These are phyloP conservation scores for Saccharomyces hybrid DNA, from an alignment of 1,139 yeast species.

Conservation along the genomic window DNA sequence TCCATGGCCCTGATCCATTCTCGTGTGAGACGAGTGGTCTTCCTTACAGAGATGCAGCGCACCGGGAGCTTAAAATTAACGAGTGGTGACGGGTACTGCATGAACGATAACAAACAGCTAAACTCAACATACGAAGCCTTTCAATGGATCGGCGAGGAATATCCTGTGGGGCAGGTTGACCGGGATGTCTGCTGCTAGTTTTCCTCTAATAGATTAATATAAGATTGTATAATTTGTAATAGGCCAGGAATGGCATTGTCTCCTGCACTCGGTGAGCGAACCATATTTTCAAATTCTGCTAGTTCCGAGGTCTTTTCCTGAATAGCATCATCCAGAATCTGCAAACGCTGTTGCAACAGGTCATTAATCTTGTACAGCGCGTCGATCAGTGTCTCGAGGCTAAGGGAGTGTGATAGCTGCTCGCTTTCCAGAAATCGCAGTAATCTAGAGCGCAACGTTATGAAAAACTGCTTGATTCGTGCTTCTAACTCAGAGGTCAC, in stretches of 20 bases:
- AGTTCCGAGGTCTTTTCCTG: neutral
- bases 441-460: neutral
- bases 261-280: neutral
- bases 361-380: neutral
- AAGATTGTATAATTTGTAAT: neutral
- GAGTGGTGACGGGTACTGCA: slow-evolving; percentile 60
- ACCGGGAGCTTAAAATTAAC: slow-evolving; percentile 52
- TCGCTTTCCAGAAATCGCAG: neutral
- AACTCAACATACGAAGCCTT: slow-evolving; percentile 80
- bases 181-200: slow-evolving; percentile 20
- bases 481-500: neutral
- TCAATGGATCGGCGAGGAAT: slow-evolving; percentile 45
- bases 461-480: neutral
- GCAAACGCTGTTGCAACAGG: neutral
- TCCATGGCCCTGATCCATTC: slow-evolving; percentile 94
- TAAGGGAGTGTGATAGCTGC: neutral
- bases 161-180: slow-evolving; percentile 21
- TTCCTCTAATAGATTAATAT: neutral
- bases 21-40: slow-evolving; percentile 62
- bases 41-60: slow-evolving; percentile 38
- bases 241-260: neutral
- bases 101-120: slow-evolving; percentile 63
- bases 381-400: neutral
- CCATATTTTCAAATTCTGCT: neutral
- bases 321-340: neutral